Conservation (phyloP, 2,329 filamentous ascomycete genomes). For the Claviceps maximensis region DNA sequence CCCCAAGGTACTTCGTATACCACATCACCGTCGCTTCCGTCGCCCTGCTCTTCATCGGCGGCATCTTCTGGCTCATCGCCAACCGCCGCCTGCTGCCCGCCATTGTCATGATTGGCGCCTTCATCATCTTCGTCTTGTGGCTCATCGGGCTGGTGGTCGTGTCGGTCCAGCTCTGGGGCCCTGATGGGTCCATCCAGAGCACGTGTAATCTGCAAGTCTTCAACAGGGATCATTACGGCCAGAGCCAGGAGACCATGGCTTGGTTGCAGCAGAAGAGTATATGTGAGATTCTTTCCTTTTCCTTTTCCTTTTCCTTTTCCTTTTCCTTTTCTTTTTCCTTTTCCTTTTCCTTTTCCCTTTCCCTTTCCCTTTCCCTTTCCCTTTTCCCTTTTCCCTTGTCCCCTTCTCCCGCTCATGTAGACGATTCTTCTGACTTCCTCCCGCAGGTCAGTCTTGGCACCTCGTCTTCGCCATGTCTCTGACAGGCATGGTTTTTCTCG, state of each 20-base stretch:
- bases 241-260: conserved; percentile 42
- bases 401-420: neutral
- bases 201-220: conserved; percentile 48
- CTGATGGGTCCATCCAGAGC: conserved; percentile 41
- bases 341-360: neutral
- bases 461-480: conserved; percentile 50
- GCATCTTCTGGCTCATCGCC: conserved; percentile 50
- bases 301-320: neutral
- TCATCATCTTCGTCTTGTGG: conserved; percentile 56
- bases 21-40: conserved; percentile 46
- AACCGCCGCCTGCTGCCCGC: conserved; percentile 46
- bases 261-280: conserved; percentile 52
- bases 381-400: neutral
- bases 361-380: neutral
- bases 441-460: conserved; percentile 47
- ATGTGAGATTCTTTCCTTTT: conserved; percentile 33
- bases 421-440: neutral
- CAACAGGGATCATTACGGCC: conserved; percentile 33
- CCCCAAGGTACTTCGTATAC: conserved; percentile 52
- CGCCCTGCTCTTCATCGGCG: conserved; percentile 51
- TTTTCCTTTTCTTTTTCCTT: conserved; percentile 17
- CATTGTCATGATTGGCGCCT: conserved; percentile 50
- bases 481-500: conserved; percentile 43
- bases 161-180: conserved; percentile 50
- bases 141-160: conserved; percentile 50